Percentiles rank a stretch among this genome's conserved stretches.
These are phyloP conservation scores for Paxillus involutus DNA, from an alignment of 768 basidiomycete species.

Conservation along the genomic window DNA sequence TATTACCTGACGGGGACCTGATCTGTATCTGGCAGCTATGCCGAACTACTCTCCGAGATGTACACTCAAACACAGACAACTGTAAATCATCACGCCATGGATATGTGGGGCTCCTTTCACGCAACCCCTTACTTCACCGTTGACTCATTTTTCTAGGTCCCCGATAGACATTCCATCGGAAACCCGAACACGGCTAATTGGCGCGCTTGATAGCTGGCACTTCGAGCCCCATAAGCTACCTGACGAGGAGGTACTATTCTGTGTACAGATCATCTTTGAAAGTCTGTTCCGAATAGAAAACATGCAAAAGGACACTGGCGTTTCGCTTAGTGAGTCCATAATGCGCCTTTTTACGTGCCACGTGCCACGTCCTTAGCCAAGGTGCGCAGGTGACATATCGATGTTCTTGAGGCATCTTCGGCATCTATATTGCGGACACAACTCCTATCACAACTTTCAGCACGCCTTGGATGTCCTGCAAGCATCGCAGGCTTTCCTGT, in stretches of 20 bases:
- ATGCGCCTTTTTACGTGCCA: constrained; percentile 18
- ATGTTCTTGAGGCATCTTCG: constrained; percentile 85
- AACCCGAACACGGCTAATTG: constrained; percentile 63
- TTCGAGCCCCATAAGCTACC: constrained; percentile 87
- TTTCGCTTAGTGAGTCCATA: constrained; percentile 54
- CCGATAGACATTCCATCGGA: constrained; percentile 47
- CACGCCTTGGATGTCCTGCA: constrained; percentile 97
- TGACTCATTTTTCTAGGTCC: constrained; percentile 36
- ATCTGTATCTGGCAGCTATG: constrained; percentile 48
- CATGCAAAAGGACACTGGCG: constrained; percentile 55
- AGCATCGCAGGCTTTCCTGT: constrained; percentile 84
- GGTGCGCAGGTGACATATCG: constrained; percentile 62
- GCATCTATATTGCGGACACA: constrained; percentile 86
- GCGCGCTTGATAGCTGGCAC: constrained; percentile 74
- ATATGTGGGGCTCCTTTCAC: constrained; percentile 19
- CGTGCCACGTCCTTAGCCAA: constrained; percentile 15
- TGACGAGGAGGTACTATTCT: constrained; percentile 79
- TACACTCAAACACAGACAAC: constrained; percentile 74
- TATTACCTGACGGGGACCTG: constrained; percentile 1
- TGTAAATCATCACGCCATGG: constrained; percentile 51
- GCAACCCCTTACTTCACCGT: neutral
- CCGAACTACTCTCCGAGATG: constrained; percentile 85
- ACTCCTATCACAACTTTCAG: constrained; percentile 97
- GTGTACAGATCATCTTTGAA: constrained; percentile 86
- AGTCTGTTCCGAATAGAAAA: constrained; percentile 78